phyloP scores from a whole-genome alignment of 169 alveolate genomes.

The Plasmodium berghei region DNA sequence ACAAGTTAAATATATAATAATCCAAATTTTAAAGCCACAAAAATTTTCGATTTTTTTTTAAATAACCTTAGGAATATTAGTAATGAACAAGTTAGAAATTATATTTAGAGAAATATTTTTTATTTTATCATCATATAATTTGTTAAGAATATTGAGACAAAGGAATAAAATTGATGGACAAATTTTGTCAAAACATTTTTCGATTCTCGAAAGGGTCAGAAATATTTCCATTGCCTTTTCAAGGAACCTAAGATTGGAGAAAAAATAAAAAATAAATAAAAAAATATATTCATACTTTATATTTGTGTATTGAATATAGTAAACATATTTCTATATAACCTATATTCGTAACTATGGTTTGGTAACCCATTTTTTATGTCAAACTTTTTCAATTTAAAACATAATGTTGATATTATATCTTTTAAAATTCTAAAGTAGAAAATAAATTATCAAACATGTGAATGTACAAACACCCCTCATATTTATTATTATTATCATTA shows the following conservation, averaged over 20 bases:
- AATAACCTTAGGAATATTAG: conserved; percentile 48
- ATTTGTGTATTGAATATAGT: no score
- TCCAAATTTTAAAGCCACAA: background rate
- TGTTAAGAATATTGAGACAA: conserved; percentile 21
- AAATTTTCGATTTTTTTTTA: background rate
- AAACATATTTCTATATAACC: conserved; percentile 4
- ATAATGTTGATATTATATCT: conserved; percentile 27
- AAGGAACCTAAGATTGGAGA: conserved; percentile 18
- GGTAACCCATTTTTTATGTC: conserved; percentile 20
- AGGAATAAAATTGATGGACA: background rate
- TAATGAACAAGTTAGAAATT: conserved; percentile 43
- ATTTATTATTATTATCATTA: background rate
- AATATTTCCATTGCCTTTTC: conserved; percentile 14
- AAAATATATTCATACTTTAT: background rate
- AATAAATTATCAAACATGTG: background rate
- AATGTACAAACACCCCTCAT: background rate
- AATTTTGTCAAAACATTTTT: conserved; percentile 36
- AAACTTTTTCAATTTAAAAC: conserved; percentile 5
- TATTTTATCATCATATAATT: conserved; percentile 23
- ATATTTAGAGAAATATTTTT: conserved; percentile 29
- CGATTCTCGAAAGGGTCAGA: conserved; percentile 38
- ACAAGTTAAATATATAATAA: no score
- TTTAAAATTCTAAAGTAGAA: conserved; percentile 19
- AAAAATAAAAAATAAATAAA: background rate
- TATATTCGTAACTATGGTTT: conserved; percentile 32